phyloP scores from a whole-genome alignment of 805 yeast genomes.

The Hanseniaspora lachancei region DNA sequence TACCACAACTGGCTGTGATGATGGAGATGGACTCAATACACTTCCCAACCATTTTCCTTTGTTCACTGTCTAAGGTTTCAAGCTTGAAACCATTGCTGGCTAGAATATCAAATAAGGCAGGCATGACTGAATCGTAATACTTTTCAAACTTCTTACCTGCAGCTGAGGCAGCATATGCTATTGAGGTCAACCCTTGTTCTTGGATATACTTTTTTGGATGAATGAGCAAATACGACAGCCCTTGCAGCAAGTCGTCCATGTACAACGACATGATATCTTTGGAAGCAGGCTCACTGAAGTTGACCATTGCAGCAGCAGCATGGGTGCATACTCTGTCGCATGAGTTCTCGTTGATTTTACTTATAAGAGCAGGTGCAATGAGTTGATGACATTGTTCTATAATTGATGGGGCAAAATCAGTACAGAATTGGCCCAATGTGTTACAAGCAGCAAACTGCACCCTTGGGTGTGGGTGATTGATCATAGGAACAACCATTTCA shows the following conservation, averaged over 20 bases:
- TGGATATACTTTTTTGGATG: constrained; percentile 87
- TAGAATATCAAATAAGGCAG: constrained; percentile 65
- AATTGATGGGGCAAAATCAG: constrained; percentile 84
- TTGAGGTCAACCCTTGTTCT: constrained; percentile 92
- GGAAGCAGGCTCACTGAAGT: constrained; percentile 83
- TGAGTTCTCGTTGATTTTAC: constrained; percentile 57
- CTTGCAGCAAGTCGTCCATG: constrained; percentile 63
- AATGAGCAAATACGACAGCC: constrained; percentile 62
- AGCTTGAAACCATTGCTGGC: constrained; percentile 67
- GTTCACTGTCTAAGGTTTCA: constrained; percentile 56
- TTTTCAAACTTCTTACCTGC: constrained; percentile 78
- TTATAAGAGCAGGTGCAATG: constrained; percentile 76
- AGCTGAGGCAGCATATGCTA: constrained; percentile 94
- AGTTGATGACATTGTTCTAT: constrained; percentile 69
- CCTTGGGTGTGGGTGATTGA: constrained; percentile 77
- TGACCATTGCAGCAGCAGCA: constrained; percentile 96
- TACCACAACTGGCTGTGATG: constrained; percentile 90
- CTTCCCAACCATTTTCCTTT: constrained; percentile 73
- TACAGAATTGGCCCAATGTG: constrained; percentile 90
- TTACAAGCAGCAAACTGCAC: constrained; percentile 97
- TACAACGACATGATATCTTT: constrained; percentile 86
- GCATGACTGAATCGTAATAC: constrained; percentile 91
- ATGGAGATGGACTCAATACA: constrained; percentile 92
- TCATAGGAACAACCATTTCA: constrained; percentile 73
- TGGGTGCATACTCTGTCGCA: constrained; percentile 93